Base-by-base conservation (phyloP, 768 basidiomycete species). In the Mycena capillaripes region DNA sequence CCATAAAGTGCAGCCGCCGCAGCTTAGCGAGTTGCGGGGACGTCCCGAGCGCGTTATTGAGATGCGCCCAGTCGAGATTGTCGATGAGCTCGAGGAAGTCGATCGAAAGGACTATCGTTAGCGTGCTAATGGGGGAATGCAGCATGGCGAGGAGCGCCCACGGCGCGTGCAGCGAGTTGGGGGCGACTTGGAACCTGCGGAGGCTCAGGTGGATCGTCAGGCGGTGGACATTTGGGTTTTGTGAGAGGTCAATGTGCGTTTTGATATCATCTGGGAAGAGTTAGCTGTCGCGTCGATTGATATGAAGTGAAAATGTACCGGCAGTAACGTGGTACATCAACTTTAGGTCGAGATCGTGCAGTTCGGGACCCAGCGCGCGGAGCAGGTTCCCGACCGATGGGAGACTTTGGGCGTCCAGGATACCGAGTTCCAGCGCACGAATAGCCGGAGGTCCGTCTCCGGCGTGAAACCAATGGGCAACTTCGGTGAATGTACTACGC, bases 41-140 rank as follows among this genome's bases (percentile, higher is more conserved):
- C 29, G 25, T 42, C 29, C 66, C 46, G 12, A 79, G 71, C 8
- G 78, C 69, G 2, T 68, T 76, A 38, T 78, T 76, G 30, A 84
- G 80, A 71, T 78, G 78, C 29, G 74, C 71, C 19, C 79, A 78
- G 36, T 79, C 79, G 46, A 84, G 67, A 9, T 81, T 70, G 8
- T 79, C 79, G 70, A 84, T 70, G 21, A 69, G 27, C 14, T 65
- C 56, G 34, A 60, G 27, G 29, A 32, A 6, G 36, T 73, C 63
- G 57, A 73, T 34, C 10, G 29, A 32, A 38, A 73, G 72, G 32
- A 60, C 67, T 46, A 73, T 42, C 12, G 72, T 70, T 62, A 73
- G 68, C 9, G 63, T 59, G 23, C 9, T 48, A 23, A 70, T 30
- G 11, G 40, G 19, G n/a, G 46, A 52, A n/a, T 9, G 55, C 10